Evolutionary conservation across 768 basidiomycete species (phyloP), one percentile per base, ranked within the genome.

Genomic region (Podaxis pistillaris): DNA sequence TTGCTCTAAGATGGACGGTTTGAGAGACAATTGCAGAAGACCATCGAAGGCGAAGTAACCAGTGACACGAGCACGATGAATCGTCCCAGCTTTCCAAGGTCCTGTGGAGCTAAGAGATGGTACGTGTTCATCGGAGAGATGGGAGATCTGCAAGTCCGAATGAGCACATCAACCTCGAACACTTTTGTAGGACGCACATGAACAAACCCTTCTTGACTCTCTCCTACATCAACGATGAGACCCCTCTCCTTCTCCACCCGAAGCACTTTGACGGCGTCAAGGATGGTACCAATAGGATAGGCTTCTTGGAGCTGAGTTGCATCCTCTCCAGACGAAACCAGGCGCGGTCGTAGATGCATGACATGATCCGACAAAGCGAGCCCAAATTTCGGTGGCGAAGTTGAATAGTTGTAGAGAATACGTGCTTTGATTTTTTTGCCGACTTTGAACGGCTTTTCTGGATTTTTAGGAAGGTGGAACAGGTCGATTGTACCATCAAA

Each of bases 401-500:
- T 78, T 15, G 85, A 83, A 67, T 91, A 84, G 69, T 92, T 87
- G 69, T 94, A 97, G 40, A 98, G 73, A 33, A 98, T 82, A 65
- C 96, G 80, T 0, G 90, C 89, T 70, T 91, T 93, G 67, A 98
- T 77, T 75, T 90, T 91, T 73, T 87, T 82, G 2, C 89, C 90
- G 49, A 87, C 69, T 69, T 86, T 88, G 72, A 81, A 84, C 11
- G 74, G 68, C 56, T 80, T 79, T 73, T 76, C 44, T 11, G 41
- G 41, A 38, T 80, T 79, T 12, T 76, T 76, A 22, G 72, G 81
- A 13, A 96, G 75, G 74, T 98, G 96, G 62, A 89, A 83, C 38
- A 86, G 80, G 69, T 97, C 95, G 26, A 91, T 81, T 0, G 94
- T 96, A 36, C 94, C 96, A 40, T 93, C 89, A 74, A 94, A 98